Conservation (phyloP, 2,329 filamentous ascomycete genomes). For the Dendrostoma leiphaemia region DNA sequence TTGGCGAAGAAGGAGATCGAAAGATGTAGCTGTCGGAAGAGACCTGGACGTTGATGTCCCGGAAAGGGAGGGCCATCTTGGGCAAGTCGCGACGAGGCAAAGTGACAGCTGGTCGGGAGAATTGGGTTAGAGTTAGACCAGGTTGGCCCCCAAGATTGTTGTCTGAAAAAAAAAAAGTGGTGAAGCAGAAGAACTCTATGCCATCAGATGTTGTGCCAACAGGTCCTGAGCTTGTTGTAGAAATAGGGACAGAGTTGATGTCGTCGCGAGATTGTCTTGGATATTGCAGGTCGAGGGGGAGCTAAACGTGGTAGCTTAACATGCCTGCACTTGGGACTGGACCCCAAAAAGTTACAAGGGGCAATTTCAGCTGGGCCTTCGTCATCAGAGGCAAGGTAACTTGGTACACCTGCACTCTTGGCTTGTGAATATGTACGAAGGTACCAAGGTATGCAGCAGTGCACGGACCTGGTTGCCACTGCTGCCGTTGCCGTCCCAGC, state of each 20-base stretch:
- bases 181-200: not conserved
- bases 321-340: not conserved
- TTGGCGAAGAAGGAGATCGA: conserved; percentile 88
- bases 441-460: not conserved
- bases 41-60: conserved; percentile 96
- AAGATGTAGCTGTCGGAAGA: conserved; percentile 93
- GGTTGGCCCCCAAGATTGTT: no score
- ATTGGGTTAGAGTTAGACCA: no score
- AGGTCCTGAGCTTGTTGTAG: not conserved
- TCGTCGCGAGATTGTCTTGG: not conserved
- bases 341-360: conserved; percentile 7
- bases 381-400: conserved; percentile 9
- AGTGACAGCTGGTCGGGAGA: not conserved
- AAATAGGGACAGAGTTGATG: not conserved
- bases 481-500: no score
- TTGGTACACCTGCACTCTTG: not conserved
- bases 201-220: not conserved
- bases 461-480: not conserved
- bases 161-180: not conserved
- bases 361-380: conserved; percentile 18
- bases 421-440: conserved; percentile 8
- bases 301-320: conserved; percentile 10
- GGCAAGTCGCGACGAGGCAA: conserved; percentile 7
- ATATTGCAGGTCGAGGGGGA: not conserved
- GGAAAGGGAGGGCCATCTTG: conserved; percentile 63